A percentile compares a stretch with the other conserved stretches of the same genome.
phyloP scores from a whole-genome alignment of 345 rosid species.

The Acer yangbiense region DNA sequence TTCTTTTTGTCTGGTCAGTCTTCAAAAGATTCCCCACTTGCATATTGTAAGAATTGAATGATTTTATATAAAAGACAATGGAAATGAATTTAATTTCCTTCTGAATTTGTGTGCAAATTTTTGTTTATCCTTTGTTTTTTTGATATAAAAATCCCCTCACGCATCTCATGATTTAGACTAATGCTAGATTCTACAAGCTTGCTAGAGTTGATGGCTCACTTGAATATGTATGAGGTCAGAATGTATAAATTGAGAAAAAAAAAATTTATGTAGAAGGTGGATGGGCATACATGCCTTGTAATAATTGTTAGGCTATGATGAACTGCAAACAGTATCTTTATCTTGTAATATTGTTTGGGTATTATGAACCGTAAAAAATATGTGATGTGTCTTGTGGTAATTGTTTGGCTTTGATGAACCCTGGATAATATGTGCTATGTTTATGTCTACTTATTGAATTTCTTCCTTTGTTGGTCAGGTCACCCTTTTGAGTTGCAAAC shows the following conservation, averaged over 20 bases:
- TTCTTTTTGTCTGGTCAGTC: background rate
- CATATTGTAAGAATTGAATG: background rate
- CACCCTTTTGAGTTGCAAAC: slow-evolving; percentile 31
- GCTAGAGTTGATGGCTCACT: background rate
- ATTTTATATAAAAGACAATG: background rate
- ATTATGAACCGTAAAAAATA: background rate
- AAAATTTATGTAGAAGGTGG: background rate
- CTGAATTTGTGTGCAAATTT: too few species aligned
- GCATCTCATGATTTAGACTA: too few species aligned
- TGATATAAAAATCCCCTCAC: too few species aligned
- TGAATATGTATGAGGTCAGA: background rate
- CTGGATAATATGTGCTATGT: background rate
- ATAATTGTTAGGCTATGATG: background rate
- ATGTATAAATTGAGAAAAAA: background rate
- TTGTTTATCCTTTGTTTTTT: too few species aligned
- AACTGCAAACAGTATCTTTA: background rate
- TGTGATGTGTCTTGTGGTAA: background rate
- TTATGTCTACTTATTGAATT: background rate
- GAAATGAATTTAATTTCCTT: too few species aligned
- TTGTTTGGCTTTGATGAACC: background rate
- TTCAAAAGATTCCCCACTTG: background rate
- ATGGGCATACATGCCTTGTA: background rate
- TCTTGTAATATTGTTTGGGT: background rate
- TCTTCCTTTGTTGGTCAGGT: slow-evolving; percentile 34
- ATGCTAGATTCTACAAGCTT: too few species aligned